Evolutionary conservation across 352 stramenopile species (phyloP).

Genomic region (Aphanomyces astaci): DNA sequence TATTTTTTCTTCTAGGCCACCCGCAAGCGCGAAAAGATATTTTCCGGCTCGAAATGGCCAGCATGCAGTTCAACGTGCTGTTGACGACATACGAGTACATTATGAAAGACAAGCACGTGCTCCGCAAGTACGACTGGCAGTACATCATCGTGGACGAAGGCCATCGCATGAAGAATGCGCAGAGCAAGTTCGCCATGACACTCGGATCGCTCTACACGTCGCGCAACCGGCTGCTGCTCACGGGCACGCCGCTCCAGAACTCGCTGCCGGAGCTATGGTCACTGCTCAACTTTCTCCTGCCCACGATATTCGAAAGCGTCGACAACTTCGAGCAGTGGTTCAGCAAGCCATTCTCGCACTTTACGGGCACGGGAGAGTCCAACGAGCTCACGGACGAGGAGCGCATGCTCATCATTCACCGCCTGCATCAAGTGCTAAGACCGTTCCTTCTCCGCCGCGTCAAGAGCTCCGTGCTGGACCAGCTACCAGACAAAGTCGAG

Average conservation of each 20-base stretch:
- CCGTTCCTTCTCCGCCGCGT: slow-evolving; percentile 79
- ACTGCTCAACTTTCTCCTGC: slow-evolving; percentile 87
- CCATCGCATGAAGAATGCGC: slow-evolving; percentile 88
- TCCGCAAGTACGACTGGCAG: slow-evolving; percentile 87
- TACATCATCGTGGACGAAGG: slow-evolving; percentile 93
- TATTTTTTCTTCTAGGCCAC: slow-evolving; percentile 19
- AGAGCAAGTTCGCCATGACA: slow-evolving; percentile 87
- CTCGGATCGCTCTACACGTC: slow-evolving; percentile 76
- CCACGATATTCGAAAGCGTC: slow-evolving; percentile 86
- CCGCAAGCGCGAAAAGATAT: slow-evolving; percentile 77
- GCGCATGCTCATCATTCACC: slow-evolving; percentile 85
- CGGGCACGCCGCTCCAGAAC: slow-evolving; percentile 97
- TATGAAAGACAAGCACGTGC: slow-evolving; percentile 86
- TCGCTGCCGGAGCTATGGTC: slow-evolving; percentile 92
- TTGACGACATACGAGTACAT: slow-evolving; percentile 94
- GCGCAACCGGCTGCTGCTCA: slow-evolving; percentile 91
- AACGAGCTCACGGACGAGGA: slow-evolving; percentile 84
- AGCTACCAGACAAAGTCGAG: slow-evolving; percentile 83
- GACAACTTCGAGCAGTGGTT: slow-evolving; percentile 89
- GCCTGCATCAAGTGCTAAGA: slow-evolving; percentile 75
- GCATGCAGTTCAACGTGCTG: slow-evolving; percentile 86
- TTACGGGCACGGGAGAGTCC: slow-evolving; percentile 37
- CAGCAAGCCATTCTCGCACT: slow-evolving; percentile 79
- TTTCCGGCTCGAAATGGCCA: slow-evolving; percentile 72
- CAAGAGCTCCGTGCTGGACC: slow-evolving; percentile 80